These are phyloP conservation scores for Russula sp. DNA, from an alignment of 768 basidiomycete species.

Conservation along the genomic window DNA sequence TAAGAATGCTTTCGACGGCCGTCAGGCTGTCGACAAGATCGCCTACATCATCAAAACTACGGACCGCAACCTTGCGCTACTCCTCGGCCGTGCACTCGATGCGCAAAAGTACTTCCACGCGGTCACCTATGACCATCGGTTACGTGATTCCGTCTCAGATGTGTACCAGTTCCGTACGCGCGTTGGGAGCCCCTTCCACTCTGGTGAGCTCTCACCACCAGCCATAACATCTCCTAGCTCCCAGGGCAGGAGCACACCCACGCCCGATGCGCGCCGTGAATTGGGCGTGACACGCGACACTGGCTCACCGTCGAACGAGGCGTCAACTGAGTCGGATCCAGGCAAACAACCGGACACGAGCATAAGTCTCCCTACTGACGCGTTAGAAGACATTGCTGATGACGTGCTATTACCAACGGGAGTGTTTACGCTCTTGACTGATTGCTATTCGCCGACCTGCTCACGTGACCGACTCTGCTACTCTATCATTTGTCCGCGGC, in stretches of 20 bases:
- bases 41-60: slow-evolving; percentile 98
- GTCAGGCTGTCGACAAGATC: slow-evolving; percentile 95
- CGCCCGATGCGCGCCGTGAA: slow-evolving; percentile 32
- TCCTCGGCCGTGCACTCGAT: slow-evolving; percentile 94
- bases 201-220: slow-evolving; percentile 54
- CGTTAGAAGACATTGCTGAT: slow-evolving; percentile 38
- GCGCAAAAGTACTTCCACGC: slow-evolving; percentile 99
- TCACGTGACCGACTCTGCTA: slow-evolving; percentile 93
- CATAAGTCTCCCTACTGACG: slow-evolving; percentile 31
- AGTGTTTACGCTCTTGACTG: slow-evolving; percentile 93
- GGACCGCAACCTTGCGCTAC: slow-evolving; percentile 90
- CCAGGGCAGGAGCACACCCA: slow-evolving; percentile 4
- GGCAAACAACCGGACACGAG: slow-evolving; percentile 32
- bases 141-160: slow-evolving; percentile 84
- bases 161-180: slow-evolving; percentile 91
- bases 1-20: slow-evolving; percentile 94
- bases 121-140: slow-evolving; percentile 95
- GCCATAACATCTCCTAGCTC: slow-evolving; percentile 38
- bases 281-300: slow-evolving; percentile 32
- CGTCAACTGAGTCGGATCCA: slow-evolving; percentile 36
- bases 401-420: slow-evolving; percentile 80
- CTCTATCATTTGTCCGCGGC: slow-evolving; percentile 91
- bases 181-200: slow-evolving; percentile 80
- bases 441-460: slow-evolving; percentile 98
- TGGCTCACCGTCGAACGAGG: slow-evolving; percentile 33